Base-by-base conservation (phyloP, 2,329 filamentous ascomycete genomes). In the Aspergillus sp. region DNA sequence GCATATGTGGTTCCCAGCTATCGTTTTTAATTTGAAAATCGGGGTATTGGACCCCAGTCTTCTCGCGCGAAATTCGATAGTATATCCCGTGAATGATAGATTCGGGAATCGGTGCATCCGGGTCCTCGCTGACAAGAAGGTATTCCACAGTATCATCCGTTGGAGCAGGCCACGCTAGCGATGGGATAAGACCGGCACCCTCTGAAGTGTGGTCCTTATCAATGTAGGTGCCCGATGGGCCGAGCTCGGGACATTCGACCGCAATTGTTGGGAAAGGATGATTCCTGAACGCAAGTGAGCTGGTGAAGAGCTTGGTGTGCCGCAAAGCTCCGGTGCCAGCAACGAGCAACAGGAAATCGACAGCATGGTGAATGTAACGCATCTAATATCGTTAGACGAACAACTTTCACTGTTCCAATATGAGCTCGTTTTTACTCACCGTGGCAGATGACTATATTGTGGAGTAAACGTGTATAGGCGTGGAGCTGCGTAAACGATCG, bases 71-170 rank as follows among this genome's bases (percentile, higher is more conserved):
- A n/a, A 81, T 80, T 4, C 73, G 73, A 11, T 70, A 73, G 53
- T 76, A 80, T 8, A 80, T 65, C 0, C 79, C 79, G 43, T 82
- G 80, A 24, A 73, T 72, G n/a, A 79, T 72, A 6, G 80, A 76
- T 9, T 70, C 76, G 6, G 77, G 73, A 31, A 81, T 50, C 17
- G 79, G 78, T 15, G 75, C 76, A 64, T 82, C 80, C 2, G 78
- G 78, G 53, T 83, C 79, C 58, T 82, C 79, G 40, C 67, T 69
- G 14, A 82, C 65, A 15, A 83, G 64, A 17, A 83, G 57, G 72
- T 79, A 83, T 64, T 83, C 72, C 53, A 72, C 72, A 11, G 79
- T 71, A 6, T 64, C 63, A 7, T 71, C 55, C 1, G 67, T 67
- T 4, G 66, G 62, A 3, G 73, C 68, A 6, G 73, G 66, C 79